Percentiles rank a stretch among this genome's conserved stretches.
phyloP scores from a whole-genome alignment of 164 flowering plant species.

The Litsea cubeba region DNA sequence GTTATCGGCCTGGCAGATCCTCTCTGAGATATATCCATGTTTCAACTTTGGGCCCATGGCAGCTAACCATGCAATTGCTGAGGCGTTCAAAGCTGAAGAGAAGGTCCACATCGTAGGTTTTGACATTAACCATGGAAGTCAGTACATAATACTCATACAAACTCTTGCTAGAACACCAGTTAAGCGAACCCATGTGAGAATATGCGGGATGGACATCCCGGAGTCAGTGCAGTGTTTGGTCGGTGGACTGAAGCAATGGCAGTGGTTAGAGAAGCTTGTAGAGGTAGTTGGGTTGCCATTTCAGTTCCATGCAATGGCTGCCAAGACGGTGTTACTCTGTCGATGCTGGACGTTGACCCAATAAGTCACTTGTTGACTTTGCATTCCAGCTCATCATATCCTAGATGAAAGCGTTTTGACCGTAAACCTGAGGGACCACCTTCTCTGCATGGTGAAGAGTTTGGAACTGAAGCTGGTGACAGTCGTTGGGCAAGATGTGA shows the following conservation, averaged over 20 bases:
- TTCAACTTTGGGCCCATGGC: conserved; percentile 92
- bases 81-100: conserved; percentile 63
- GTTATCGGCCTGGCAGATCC: conserved; percentile 95
- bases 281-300: conserved; percentile 52
- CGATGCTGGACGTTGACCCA: conserved; percentile 50
- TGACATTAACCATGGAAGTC: conserved; percentile 94
- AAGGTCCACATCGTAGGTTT: conserved; percentile 83
- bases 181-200: conserved; percentile 47
- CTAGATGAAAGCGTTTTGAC: conserved; percentile 98
- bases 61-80: conserved; percentile 83
- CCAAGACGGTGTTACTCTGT: conserved; percentile 58
- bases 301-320: conserved; percentile 62
- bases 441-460: conserved; percentile 83
- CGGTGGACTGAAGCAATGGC: conserved; percentile 69
- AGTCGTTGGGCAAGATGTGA: conserved; percentile 89
- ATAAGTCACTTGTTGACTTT: conserved; percentile 83
- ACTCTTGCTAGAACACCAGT: conserved; percentile 44
- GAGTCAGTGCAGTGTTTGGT: conserved; percentile 81
- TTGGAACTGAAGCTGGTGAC: conserved; percentile 83
- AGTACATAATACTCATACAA: conserved; percentile 74
- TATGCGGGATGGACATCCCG: conserved; percentile 93
- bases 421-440: conserved; percentile 74
- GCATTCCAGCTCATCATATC: conserved; percentile 98
- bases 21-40: conserved; percentile 94
- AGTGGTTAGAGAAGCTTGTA: conserved; percentile 65